phyloP scores from a whole-genome alignment of 495 filamentous ascomycete genomes.

The Pyronema domesticum region DNA sequence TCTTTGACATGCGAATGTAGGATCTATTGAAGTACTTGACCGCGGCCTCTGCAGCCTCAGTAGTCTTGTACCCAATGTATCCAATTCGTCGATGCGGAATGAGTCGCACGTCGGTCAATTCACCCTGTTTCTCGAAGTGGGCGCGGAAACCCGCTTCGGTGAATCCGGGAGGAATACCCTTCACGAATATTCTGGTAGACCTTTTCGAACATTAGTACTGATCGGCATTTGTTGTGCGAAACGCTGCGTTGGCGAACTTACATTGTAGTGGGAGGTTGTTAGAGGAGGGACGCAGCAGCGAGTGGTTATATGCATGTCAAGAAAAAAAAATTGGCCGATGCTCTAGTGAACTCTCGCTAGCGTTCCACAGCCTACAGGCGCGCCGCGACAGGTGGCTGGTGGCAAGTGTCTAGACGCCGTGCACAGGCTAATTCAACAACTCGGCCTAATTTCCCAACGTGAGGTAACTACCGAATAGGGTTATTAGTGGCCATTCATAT shows the following conservation, averaged over 20 bases:
- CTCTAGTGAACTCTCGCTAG: too few species aligned
- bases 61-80: slow-evolving; percentile 83
- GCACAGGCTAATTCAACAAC: too few species aligned
- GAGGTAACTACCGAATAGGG: too few species aligned
- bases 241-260: neutral
- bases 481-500: too few species aligned
- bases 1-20: slow-evolving; percentile 93
- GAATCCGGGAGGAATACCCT: slow-evolving; percentile 58
- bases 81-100: slow-evolving; percentile 78
- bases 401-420: too few species aligned
- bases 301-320: too few species aligned
- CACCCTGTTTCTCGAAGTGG: slow-evolving; percentile 58
- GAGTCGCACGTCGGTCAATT: slow-evolving; percentile 78
- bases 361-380: too few species aligned
- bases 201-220: neutral
- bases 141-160: slow-evolving; percentile 63
- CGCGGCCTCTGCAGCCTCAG: slow-evolving; percentile 59
- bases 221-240: slow-evolving; percentile 3
- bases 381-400: too few species aligned
- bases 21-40: slow-evolving; percentile 88
- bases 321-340: too few species aligned
- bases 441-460: too few species aligned
- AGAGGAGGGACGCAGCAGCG: too few species aligned
- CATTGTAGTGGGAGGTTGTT: neutral
- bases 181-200: slow-evolving; percentile 82